Evolutionary conservation across 805 yeast species (phyloP).

Genomic region (Tetrapisispora namnaoensis): DNA sequence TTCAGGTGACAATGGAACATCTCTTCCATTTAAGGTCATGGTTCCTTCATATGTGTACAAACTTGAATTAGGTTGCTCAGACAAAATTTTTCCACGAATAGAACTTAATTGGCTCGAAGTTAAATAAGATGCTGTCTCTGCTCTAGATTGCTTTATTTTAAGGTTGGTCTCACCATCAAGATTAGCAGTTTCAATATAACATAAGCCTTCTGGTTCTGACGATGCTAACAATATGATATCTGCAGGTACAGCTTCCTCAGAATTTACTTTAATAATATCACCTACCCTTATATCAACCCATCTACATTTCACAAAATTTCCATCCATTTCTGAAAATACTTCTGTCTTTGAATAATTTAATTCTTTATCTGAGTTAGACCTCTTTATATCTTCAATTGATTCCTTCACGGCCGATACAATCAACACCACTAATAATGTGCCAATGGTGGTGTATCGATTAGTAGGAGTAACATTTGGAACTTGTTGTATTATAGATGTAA

Average conservation of each 20-base stretch:
- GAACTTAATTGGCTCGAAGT: constrained; percentile 50
- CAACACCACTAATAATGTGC: constrained; percentile 77
- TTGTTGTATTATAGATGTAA: constrained; percentile 90
- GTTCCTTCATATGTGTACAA: constrained; percentile 94
- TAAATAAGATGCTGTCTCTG: constrained; percentile 66
- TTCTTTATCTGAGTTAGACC: constrained; percentile 82
- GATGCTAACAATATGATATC: constrained; percentile 78
- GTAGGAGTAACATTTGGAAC: constrained; percentile 97
- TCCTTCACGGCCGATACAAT: constrained; percentile 90
- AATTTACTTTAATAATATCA: constrained; percentile 72
- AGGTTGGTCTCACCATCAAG: constrained; percentile 96
- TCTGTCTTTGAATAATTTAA: constrained; percentile 68
- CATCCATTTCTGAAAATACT: constrained; percentile 49
- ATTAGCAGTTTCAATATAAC: constrained; percentile 95
- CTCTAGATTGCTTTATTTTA: constrained; percentile 81
- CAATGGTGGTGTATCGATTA: constrained; percentile 88
- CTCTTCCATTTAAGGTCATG: constrained; percentile 41
- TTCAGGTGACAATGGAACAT: constrained; percentile 75
- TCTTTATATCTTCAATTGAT: constrained; percentile 78
- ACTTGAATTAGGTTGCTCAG: constrained; percentile 92
- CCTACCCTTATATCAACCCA: constrained; percentile 92
- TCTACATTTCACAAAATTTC: constrained; percentile 53
- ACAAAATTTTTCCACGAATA: constrained; percentile 50
- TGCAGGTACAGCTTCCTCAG: constrained; percentile 91
- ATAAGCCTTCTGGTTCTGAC: constrained; percentile 96